Base-by-base conservation (phyloP, 768 basidiomycete species). In the Kwoniella newhampshirensis region DNA sequence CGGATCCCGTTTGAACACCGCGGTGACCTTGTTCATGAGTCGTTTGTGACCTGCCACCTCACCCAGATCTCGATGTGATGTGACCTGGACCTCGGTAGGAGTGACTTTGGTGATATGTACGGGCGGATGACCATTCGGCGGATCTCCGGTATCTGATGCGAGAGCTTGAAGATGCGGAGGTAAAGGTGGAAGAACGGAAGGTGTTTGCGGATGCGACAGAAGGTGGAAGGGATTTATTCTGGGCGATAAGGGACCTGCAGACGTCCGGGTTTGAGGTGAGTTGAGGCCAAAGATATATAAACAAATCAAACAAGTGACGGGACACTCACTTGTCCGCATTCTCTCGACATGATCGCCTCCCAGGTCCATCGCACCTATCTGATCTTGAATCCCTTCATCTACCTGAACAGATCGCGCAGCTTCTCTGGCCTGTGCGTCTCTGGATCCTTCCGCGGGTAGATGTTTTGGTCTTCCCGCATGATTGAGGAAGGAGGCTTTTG, bases 181-280 rank as follows among this genome's bases (percentile, higher is more conserved):
- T 20, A 70, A 54, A 37, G 49, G 62, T 12, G 67, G 69, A 11
- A 67, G 42, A 20, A 61, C 39, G 5, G 62, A 64, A 8, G 50
- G 32, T 4, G 50, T 51, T 18, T 62, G 25, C 1, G 69, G 67
- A 32, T 74, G 69, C 2, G 72, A 68, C 1, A 75, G 51, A 17
- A 63, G 59, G 53, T 75, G 72, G 55, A 74, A 75, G 2, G 74
- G 74, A 54, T 75, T 75, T 54, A 75, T 64, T 32, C 51, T 54
- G 1, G 74, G 64, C 18, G 71, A 57, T 39, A 60, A 30, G 9
- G 61, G 37, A 39, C 56, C 57, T 60, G 53, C n/a, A n/a, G n/a
- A n/a, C n/a, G 25, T 17, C 36, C 23, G n/a, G 32, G 46, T 26
- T 9, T 17, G 20, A 17, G 23, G 32, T 39, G 36, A 13, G 9